These are phyloP conservation scores for Podospora conica DNA, from an alignment of 495 filamentous ascomycete species.

Conservation along the genomic window DNA sequence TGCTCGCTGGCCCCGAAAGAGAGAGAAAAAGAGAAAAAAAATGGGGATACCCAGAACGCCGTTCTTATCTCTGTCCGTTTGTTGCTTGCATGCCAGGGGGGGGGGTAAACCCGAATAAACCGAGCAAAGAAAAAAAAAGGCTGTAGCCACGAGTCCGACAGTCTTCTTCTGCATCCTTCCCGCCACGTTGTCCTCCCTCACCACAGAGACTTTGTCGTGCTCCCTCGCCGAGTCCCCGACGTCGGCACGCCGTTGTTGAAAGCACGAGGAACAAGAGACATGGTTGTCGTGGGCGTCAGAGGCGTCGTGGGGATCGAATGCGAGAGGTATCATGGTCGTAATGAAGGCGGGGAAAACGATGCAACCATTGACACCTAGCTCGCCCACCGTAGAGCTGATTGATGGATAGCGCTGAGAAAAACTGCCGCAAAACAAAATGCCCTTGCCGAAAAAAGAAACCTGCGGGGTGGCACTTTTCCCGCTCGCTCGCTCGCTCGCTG, in stretches of 20 bases:
- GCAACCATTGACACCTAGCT: not conserved
- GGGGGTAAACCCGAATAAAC: not conserved
- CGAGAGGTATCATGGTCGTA: not conserved
- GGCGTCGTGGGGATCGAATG: not conserved
- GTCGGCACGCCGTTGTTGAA: not conserved
- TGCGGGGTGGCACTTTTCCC: not conserved
- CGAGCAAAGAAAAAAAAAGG: not conserved
- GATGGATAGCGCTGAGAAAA: not conserved
- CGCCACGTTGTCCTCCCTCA: not conserved
- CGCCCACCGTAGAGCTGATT: not conserved
- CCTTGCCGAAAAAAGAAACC: not conserved
- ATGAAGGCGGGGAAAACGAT: not conserved
- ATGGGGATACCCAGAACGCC: not conserved
- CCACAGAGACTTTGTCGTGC: not conserved
- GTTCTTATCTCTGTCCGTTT: not conserved
- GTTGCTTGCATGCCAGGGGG: not conserved
- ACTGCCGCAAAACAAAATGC: not conserved
- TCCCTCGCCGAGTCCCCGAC: not conserved
- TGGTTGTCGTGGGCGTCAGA: not conserved
- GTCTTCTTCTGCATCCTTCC: no score
- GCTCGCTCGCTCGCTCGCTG: not conserved
- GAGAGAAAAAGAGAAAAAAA: not conserved
- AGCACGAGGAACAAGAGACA: not conserved
- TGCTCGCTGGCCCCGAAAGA: not conserved
- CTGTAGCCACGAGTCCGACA: not conserved